These are phyloP conservation scores for Mortierella sp. DNA, from an alignment of 371 early-diverging fungal genomes.

Conservation along the genomic window DNA sequence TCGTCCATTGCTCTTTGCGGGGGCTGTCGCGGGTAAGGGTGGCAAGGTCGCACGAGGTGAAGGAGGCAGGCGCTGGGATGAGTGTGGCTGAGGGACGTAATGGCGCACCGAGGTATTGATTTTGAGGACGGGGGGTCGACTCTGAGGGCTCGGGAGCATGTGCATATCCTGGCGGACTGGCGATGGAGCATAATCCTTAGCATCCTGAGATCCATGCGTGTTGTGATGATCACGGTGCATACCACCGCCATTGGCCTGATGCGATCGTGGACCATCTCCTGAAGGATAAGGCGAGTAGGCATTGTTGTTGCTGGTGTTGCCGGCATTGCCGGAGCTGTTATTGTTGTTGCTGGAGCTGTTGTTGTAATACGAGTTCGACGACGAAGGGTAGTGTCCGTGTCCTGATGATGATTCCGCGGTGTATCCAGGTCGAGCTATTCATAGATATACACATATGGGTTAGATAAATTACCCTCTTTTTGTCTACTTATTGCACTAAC, in stretches of 20 bases:
- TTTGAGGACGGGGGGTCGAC: slow-evolving; percentile 49
- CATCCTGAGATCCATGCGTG: slow-evolving; percentile 25
- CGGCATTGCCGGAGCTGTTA: neutral
- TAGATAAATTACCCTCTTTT: neutral
- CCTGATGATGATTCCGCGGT: slow-evolving; percentile 24
- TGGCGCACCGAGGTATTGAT: slow-evolving; percentile 54
- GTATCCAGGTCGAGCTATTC: slow-evolving; percentile 26
- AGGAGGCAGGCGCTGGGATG: slow-evolving; percentile 41
- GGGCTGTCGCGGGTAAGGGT: slow-evolving; percentile 30
- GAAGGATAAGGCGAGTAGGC: slow-evolving; percentile 12
- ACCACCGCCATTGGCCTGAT: slow-evolving; percentile 17
- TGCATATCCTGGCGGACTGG: slow-evolving; percentile 35
- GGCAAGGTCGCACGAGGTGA: slow-evolving; percentile 51
- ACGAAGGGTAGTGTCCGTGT: slow-evolving; percentile 33
- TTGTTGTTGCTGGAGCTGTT: neutral
- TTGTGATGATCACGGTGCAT: slow-evolving; percentile 33
- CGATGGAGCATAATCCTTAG: slow-evolving; percentile 29
- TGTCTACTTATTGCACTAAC: neutral
- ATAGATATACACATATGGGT: neutral
- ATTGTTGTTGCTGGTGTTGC: slow-evolving; percentile 16
- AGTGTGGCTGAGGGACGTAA: slow-evolving; percentile 37
- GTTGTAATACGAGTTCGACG: slow-evolving; percentile 29
- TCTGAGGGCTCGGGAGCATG: slow-evolving; percentile 41
- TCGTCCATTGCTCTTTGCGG: slow-evolving; percentile 32
- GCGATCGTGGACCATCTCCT: slow-evolving; percentile 19